These are phyloP conservation scores for Kazachstania sp. DNA, from an alignment of 1,139 yeast genomes.

Conservation along the genomic window DNA sequence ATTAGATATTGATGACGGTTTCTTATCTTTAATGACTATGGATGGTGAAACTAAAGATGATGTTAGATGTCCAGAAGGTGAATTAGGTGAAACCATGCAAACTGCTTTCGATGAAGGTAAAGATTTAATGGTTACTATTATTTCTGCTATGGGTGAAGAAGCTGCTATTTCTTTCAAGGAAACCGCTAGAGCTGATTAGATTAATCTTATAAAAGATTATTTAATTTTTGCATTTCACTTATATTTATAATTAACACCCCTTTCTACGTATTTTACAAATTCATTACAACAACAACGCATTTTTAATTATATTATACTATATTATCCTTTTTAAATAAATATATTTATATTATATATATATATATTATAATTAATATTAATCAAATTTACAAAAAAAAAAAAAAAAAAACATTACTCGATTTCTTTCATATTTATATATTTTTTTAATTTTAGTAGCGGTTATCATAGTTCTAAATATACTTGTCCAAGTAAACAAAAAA, in stretches of 20 bases:
- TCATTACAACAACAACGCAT: neutral
- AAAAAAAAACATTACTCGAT: neutral
- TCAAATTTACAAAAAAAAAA: neutral
- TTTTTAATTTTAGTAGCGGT: neutral
- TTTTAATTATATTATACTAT: neutral
- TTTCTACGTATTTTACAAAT: neutral
- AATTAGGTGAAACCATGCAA: slow-evolving; percentile 88
- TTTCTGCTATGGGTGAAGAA: slow-evolving; percentile 99
- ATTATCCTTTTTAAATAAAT: neutral
- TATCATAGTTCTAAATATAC: neutral
- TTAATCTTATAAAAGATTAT: neutral
- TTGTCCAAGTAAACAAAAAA: neutral
- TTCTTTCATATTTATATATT: neutral
- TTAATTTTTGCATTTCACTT: neutral
- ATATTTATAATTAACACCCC: neutral
- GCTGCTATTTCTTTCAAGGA: slow-evolving; percentile 97
- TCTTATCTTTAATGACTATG: slow-evolving; percentile 89
- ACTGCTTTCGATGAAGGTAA: slow-evolving; percentile 94
- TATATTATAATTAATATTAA: neutral
- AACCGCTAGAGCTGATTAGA: slow-evolving; percentile 79
- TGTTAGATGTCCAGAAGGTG: slow-evolving; percentile 97
- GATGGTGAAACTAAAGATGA: slow-evolving; percentile 99
- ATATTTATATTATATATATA: neutral
- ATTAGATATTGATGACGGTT: slow-evolving; percentile 97
- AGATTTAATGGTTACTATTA: slow-evolving; percentile 92